Evolutionary conservation across 495 filamentous ascomycete genomes (phyloP).

Genomic region (Hypoxylon fragiforme): DNA sequence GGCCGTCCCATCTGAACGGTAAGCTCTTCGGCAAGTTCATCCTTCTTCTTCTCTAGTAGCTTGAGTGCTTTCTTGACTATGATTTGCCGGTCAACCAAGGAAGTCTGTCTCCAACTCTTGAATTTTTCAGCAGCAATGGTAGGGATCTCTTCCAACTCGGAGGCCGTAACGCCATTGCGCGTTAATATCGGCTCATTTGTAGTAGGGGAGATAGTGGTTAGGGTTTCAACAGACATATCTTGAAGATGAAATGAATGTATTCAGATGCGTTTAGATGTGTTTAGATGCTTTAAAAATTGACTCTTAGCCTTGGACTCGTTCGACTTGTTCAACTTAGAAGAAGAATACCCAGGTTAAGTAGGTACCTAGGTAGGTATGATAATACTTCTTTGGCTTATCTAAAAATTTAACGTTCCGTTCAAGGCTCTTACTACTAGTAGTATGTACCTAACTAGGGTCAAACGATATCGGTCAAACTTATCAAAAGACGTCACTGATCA

Average conservation of each 20-base stretch:
- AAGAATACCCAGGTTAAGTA: too few species aligned
- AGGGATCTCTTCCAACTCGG: slow-evolving; percentile 68
- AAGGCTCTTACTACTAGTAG: too few species aligned
- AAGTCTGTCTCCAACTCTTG: slow-evolving; percentile 64
- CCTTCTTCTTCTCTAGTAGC: slow-evolving; percentile 66
- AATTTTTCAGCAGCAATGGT: slow-evolving; percentile 71
- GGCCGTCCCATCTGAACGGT: slow-evolving; percentile 95
- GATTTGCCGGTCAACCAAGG: slow-evolving; percentile 67
- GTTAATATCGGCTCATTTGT: slow-evolving; percentile 78
- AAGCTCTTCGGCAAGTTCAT: slow-evolving; percentile 80
- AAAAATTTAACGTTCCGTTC: too few species aligned
- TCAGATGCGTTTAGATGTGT: too few species aligned
- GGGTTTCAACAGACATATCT: slow-evolving; percentile 73
- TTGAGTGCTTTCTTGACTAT: slow-evolving; percentile 77
- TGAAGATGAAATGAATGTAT: neutral
- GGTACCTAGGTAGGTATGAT: too few species aligned
- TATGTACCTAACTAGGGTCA: too few species aligned
- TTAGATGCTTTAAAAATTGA: neutral
- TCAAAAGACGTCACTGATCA: slow-evolving; percentile 25
- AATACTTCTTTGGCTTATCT: too few species aligned
- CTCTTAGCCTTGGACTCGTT: too few species aligned
- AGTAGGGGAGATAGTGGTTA: slow-evolving; percentile 87
- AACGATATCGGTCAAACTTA: neutral
- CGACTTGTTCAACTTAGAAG: too few species aligned
- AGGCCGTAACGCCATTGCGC: slow-evolving; percentile 67